A percentile compares a stretch with the other conserved stretches of the same genome.
Evolutionary conservation across 1,139 yeast genomes (phyloP).

Genomic region (Pichia sp.): DNA sequence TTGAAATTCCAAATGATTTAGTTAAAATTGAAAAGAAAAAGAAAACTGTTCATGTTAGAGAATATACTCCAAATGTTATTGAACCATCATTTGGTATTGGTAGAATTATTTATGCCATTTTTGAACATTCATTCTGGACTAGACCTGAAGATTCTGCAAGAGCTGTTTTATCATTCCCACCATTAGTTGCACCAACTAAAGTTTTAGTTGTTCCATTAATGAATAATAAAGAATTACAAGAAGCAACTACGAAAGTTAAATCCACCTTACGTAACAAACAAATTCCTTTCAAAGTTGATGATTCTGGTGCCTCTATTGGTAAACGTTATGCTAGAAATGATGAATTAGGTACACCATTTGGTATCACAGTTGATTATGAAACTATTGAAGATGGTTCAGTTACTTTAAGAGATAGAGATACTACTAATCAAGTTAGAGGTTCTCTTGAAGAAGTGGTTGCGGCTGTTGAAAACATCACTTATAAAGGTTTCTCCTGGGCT

Average conservation of each 20-base stretch:
- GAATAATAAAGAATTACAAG: slow-evolving; percentile 72
- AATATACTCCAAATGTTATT: slow-evolving; percentile 93
- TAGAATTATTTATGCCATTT: slow-evolving; percentile 86
- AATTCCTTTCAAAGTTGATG: slow-evolving; percentile 94
- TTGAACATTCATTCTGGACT: slow-evolving; percentile 94
- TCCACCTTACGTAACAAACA: slow-evolving; percentile 68
- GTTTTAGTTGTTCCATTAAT: slow-evolving; percentile 94
- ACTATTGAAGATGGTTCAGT: slow-evolving; percentile 84
- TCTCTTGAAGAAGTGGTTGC: slow-evolving; percentile 66
- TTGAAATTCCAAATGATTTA: slow-evolving; percentile 65
- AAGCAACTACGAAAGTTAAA: slow-evolving; percentile 66
- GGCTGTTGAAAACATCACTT: slow-evolving; percentile 74
- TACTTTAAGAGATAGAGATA: slow-evolving; percentile 96
- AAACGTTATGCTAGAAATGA: slow-evolving; percentile 98
- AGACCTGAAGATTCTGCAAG: slow-evolving; percentile 92
- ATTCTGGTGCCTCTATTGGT: slow-evolving; percentile 96
- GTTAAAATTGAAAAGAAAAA: slow-evolving; percentile 72
- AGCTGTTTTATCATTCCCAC: slow-evolving; percentile 73
- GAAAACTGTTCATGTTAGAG: slow-evolving; percentile 86
- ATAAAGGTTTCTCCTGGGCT: slow-evolving; percentile 71
- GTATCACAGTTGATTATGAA: slow-evolving; percentile 96
- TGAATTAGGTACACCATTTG: slow-evolving; percentile 98
- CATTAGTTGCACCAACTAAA: slow-evolving; percentile 95
- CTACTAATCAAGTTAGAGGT: slow-evolving; percentile 97
- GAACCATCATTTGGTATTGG: slow-evolving; percentile 99